A percentile compares a stretch with the other conserved stretches of the same genome.
These are phyloP conservation scores for Suaeda aralocaspica DNA, from an alignment of 148 eudicot genomes.

Conservation along the genomic window DNA sequence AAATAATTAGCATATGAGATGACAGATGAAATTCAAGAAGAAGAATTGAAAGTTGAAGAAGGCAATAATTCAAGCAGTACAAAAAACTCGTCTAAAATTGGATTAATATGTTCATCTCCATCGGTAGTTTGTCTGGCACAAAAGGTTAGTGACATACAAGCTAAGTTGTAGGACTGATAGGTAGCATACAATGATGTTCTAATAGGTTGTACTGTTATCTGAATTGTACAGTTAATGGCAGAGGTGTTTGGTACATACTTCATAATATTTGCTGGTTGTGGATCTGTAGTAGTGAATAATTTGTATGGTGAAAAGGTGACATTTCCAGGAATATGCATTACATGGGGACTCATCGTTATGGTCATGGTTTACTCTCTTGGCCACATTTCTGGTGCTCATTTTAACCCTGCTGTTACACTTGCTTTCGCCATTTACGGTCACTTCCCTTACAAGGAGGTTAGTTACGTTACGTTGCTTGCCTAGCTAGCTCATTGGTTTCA, in stretches of 20 bases:
- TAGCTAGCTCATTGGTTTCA: too few species aligned
- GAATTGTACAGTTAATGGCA: conserved; percentile 43
- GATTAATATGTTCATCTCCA: conserved; percentile 29
- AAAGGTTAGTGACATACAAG: conserved; percentile 36
- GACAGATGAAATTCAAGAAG: conserved; percentile 24
- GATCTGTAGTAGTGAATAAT: conserved; percentile 63
- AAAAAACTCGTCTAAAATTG: neutral
- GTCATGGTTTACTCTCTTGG: conserved; percentile 79
- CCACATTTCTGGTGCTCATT: conserved; percentile 87
- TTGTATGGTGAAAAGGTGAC: conserved; percentile 51
- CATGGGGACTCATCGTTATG: conserved; percentile 84
- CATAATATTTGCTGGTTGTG: conserved; percentile 74
- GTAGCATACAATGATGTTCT: too few species aligned
- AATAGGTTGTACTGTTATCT: too few species aligned
- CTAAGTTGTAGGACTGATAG: too few species aligned
- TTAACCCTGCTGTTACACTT: conserved; percentile 84
- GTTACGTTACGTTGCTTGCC: too few species aligned
- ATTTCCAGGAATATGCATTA: conserved; percentile 72
- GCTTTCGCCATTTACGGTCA: conserved; percentile 55
- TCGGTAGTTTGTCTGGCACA: conserved; percentile 37
- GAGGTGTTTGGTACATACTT: conserved; percentile 68
- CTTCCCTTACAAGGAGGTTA: conserved; percentile 63
- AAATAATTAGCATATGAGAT: conserved; percentile 16
- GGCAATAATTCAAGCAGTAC: neutral
- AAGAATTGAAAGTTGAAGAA: conserved; percentile 31